Percentiles rank a stretch among this genome's conserved stretches.
Conservation (phyloP, 768 basidiomycete species). For the Lanmaoa pseudosensibilis region DNA sequence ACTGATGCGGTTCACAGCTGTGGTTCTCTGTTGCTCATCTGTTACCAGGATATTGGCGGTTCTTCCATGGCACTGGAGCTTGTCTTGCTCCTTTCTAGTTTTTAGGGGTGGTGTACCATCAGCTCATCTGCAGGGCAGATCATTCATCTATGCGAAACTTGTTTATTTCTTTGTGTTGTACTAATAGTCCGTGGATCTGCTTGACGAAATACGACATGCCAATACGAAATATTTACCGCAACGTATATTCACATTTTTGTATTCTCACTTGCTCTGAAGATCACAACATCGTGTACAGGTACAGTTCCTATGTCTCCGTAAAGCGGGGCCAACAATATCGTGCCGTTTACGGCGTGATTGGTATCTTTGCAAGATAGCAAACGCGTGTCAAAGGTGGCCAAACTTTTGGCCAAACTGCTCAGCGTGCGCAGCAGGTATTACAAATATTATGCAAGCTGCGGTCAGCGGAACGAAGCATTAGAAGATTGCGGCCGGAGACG, state of each 20-base stretch:
- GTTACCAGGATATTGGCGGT: slow-evolving; percentile 32
- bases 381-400: background rate
- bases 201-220: background rate
- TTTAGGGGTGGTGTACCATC: slow-evolving; percentile 10
- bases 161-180: slow-evolving; percentile 10
- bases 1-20: slow-evolving; percentile 15
- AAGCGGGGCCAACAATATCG: background rate
- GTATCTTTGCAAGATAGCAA: background rate
- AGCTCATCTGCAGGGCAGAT: slow-evolving; percentile 6
- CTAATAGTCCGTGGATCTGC: background rate
- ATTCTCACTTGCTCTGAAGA: too few species aligned
- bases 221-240: background rate
- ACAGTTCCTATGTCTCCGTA: background rate
- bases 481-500: background rate
- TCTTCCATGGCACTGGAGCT: slow-evolving; percentile 18
- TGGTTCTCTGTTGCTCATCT: slow-evolving; percentile 35
- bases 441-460: too few species aligned
- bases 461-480: too few species aligned
- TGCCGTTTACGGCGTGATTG: background rate
- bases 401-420: too few species aligned
- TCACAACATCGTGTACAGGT: too few species aligned
- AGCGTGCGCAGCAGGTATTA: too few species aligned
- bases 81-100: slow-evolving; percentile 10
- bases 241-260: background rate
- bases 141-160: background rate